These are phyloP conservation scores for Ceratobasidium sp. DNA, from an alignment of 1,284 basidiomycete species.

Conservation along the genomic window DNA sequence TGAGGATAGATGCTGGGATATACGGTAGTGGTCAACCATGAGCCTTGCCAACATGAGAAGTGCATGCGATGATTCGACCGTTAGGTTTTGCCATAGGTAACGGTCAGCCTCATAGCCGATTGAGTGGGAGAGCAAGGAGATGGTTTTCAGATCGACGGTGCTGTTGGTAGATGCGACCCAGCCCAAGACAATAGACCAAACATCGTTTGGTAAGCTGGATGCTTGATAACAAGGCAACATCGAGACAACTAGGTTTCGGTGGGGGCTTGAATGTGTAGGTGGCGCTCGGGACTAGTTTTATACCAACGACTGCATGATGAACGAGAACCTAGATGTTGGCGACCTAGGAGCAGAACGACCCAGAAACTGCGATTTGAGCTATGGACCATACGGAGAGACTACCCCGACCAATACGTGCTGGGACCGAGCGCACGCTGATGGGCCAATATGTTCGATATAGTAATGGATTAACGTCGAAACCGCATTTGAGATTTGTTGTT, in stretches of 20 bases:
- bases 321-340: background rate
- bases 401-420: background rate
- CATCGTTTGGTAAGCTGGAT: slow-evolving; percentile 6
- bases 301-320: background rate
- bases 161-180: slow-evolving; percentile 1
- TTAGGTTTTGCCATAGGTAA: slow-evolving; percentile 20
- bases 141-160: slow-evolving; percentile 6
- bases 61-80: slow-evolving; percentile 7
- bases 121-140: slow-evolving; percentile 5
- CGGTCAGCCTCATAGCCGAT: slow-evolving; percentile 21
- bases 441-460: background rate
- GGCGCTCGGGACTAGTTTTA: background rate
- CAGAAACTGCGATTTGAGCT: background rate
- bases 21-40: background rate
- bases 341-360: background rate
- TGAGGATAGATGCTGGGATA: slow-evolving; percentile 18
- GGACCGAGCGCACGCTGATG: background rate
- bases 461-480: background rate
- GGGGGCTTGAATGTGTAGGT: background rate
- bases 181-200: slow-evolving; percentile 6
- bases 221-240: background rate
- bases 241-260: background rate
- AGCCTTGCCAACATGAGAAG: slow-evolving; percentile 13
- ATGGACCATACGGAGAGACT: background rate
- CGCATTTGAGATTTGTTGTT: slow-evolving; percentile 9